Percentiles rank a stretch among this genome's conserved stretches.
phyloP scores from a whole-genome alignment of 129 eudicot genomes.

The Pseudognaphalium luteoalbum region DNA sequence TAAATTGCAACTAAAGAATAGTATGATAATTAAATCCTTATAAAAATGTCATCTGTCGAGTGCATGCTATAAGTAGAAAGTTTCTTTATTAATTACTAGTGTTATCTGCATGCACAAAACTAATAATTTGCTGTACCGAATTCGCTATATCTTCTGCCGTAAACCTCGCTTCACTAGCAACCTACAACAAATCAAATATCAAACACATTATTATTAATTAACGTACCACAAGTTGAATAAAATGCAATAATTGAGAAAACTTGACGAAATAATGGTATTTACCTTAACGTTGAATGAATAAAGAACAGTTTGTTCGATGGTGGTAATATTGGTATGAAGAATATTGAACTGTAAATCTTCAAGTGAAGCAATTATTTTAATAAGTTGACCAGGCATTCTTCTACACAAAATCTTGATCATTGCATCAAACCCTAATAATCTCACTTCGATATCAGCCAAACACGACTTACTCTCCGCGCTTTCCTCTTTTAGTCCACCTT shows the following conservation, averaged over 20 bases:
- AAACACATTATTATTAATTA: neutral
- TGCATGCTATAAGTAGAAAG: neutral
- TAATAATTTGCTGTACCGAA: slow-evolving; percentile 74
- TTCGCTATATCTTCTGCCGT: slow-evolving; percentile 82
- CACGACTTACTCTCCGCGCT: slow-evolving; percentile 86
- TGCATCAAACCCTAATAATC: slow-evolving; percentile 80
- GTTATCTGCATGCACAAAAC: slow-evolving; percentile 67
- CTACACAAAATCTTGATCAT: slow-evolving; percentile 87
- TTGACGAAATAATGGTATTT: slow-evolving; percentile 4
- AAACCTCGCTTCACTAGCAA: slow-evolving; percentile 64
- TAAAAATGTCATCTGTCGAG: neutral
- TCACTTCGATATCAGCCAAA: slow-evolving; percentile 89
- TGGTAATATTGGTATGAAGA: slow-evolving; percentile 86
- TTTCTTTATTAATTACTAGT: slow-evolving; percentile 24
- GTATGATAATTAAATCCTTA: slow-evolving; percentile 14
- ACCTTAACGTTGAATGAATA: slow-evolving; percentile 96
- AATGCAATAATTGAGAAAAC: neutral
- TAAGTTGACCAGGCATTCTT: slow-evolving; percentile 89
- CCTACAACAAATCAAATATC: slow-evolving; percentile 38
- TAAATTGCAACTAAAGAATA: slow-evolving; percentile 21
- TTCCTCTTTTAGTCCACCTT: slow-evolving; percentile 60
- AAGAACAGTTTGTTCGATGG: slow-evolving; percentile 95
- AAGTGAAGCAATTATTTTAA: slow-evolving; percentile 72
- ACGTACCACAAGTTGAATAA: neutral
- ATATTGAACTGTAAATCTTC: slow-evolving; percentile 84